Evolutionary conservation across 164 flowering plant genomes (phyloP), one percentile per base, ranked within the genome.

Genomic region (Stephania cephalantha): DNA sequence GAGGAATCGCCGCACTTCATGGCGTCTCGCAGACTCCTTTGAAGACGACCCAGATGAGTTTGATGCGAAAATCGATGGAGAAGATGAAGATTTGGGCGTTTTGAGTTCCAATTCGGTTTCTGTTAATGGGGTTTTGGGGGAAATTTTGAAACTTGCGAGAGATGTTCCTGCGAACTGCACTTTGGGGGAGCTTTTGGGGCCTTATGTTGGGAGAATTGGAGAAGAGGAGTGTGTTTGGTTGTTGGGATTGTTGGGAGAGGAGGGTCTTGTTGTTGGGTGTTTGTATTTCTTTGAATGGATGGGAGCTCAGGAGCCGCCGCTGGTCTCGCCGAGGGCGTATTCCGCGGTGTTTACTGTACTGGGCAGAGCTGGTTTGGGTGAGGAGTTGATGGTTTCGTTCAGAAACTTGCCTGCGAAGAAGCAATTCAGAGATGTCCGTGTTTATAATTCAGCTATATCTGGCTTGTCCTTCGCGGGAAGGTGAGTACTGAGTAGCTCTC

Each of bases 221-320:
- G 87, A 81, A 68, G 75, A 42, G 65, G 91, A 89, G 42, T 90
- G 97, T 70, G 76, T 85, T 79, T 85, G 88, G 75, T 81, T 88
- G 77, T 79, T 92, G 83, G 71, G 58, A n/a, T 46, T 85, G 78
- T 72, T 95, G 91, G 89, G 87, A 2, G 53, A 86, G 50, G 91
- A 88, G 50, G 91, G 92, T 72, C 78, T 88, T 46, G 30, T 85
- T 55, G 78, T 78, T 82, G 58, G 83, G 70, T 88, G 91, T 78
- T 84, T 91, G 87, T 87, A 91, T 79, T 90, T 95, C 63, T 89
- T 78, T 73, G 97, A 95, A 78, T 95, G 98, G 97, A 91, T 95
- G 97, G 75, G 94, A 11, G 71, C 82, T 84, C 93, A 90, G 78
- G 95, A 92, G 72, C 90, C 90, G 2, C 80, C 87, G 2, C 83